A percentile compares a stretch with the other conserved stretches of the same genome.
Conservation (phyloP, 352 stramenopile species). For the Plasmopara muralis region DNA sequence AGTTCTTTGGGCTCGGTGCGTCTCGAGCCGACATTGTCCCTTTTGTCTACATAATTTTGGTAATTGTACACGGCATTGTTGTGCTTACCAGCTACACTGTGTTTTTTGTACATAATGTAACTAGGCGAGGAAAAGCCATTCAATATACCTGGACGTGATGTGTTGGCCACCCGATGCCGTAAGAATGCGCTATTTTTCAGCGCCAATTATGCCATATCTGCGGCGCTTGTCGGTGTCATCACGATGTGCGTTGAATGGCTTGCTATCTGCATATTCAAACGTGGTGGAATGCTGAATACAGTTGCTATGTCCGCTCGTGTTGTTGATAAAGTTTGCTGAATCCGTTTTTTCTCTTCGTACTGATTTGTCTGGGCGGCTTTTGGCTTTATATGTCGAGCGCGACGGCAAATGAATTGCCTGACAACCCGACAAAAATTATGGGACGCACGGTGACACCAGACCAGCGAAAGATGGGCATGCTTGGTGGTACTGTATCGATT, state of each 20-base stretch:
- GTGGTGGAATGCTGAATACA: constrained; percentile 3
- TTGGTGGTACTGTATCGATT: constrained; percentile 38
- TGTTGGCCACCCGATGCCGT: constrained; percentile 49
- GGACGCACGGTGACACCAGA: constrained; percentile 59
- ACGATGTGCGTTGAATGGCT: constrained; percentile 52
- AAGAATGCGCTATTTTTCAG: constrained; percentile 83
- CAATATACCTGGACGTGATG: constrained; percentile 62
- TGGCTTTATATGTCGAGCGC: constrained; percentile 77
- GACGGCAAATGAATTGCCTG: constrained; percentile 56
- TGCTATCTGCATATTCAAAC: not conserved
- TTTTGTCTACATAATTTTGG: not conserved
- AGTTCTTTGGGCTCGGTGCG: constrained; percentile 77
- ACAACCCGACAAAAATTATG: constrained; percentile 71
- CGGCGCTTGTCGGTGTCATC: constrained; percentile 64
- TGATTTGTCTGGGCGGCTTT: constrained; percentile 75
- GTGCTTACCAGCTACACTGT: constrained; percentile 1
- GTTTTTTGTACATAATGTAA: constrained; percentile 1
- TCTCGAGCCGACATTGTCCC: not conserved
- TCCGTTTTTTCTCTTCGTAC: constrained; percentile 82
- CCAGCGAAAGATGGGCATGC: constrained; percentile 78
- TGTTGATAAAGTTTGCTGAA: constrained; percentile 52
- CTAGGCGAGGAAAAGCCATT: constrained; percentile 81
- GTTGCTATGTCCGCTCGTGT: not conserved
- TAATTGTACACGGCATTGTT: not conserved
- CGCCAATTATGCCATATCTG: constrained; percentile 79